Conservation (phyloP, 305 asterid species). For the Rubia balearica region DNA sequence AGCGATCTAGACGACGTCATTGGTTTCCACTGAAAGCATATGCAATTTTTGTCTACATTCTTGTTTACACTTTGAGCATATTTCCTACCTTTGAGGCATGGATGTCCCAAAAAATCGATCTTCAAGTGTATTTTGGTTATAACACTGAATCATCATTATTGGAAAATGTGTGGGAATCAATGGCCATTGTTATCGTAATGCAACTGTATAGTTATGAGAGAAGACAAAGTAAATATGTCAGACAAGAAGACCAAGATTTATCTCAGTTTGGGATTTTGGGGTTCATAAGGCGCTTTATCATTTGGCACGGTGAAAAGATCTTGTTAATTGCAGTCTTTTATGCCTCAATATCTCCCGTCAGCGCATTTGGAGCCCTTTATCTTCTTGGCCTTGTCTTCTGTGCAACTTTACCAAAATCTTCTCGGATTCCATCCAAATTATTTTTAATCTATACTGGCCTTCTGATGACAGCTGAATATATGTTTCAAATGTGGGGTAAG, state of each 20-base stretch:
- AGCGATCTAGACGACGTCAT: slow-evolving; percentile 71
- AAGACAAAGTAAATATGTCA: slow-evolving; percentile 71
- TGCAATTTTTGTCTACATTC: slow-evolving; percentile 57
- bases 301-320: slow-evolving; percentile 95
- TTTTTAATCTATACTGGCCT: slow-evolving; percentile 81
- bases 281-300: slow-evolving; percentile 62
- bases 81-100: slow-evolving; percentile 76
- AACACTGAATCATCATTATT: slow-evolving; percentile 57
- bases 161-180: slow-evolving; percentile 83
- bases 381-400: slow-evolving; percentile 72
- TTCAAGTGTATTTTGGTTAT: slow-evolving; percentile 63
- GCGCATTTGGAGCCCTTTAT: slow-evolving; percentile 79
- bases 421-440: slow-evolving; percentile 73
- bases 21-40: slow-evolving; percentile 97
- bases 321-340: slow-evolving; percentile 69
- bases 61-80: slow-evolving; percentile 67
- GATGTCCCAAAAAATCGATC: slow-evolving; percentile 69
- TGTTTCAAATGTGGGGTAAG: slow-evolving; percentile 95
- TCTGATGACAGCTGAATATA: slow-evolving; percentile 65
- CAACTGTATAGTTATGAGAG: slow-evolving; percentile 98
- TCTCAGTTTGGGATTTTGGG: slow-evolving; percentile 72
- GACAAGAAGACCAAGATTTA: slow-evolving; percentile 48
- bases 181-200: slow-evolving; percentile 89
- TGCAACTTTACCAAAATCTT: slow-evolving; percentile 70
- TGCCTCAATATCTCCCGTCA: slow-evolving; percentile 84